A percentile compares a stretch with the other conserved stretches of the same genome.
Conservation (phyloP, 495 filamentous ascomycete species). For the Neurospora tetraspora region DNA sequence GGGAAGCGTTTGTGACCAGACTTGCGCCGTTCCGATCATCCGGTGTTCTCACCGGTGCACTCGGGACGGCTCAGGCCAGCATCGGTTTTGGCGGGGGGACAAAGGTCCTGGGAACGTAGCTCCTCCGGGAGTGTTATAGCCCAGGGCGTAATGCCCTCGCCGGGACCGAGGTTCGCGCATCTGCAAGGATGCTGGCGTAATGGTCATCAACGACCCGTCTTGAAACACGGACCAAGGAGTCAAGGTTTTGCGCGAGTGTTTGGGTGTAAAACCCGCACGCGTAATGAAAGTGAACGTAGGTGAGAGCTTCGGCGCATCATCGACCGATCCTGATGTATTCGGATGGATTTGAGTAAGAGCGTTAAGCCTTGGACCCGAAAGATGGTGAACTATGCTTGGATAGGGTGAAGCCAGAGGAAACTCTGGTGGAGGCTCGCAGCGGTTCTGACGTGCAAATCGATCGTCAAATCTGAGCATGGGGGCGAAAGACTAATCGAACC, state of each 20-base stretch:
- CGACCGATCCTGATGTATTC: conserved; percentile 65
- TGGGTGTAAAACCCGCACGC: conserved; percentile 58
- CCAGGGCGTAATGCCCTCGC: conserved; percentile 17
- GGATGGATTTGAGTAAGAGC: conserved; percentile 71
- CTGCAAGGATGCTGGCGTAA: conserved; percentile 54
- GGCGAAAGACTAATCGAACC: conserved; percentile 61
- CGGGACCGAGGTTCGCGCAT: conserved; percentile 19
- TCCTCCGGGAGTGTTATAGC: conserved; percentile 54
- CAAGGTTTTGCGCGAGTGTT: conserved; percentile 61
- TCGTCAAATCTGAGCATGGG: conserved; percentile 56
- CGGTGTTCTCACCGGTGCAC: conserved; percentile 46
- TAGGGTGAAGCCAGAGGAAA: conserved; percentile 72
- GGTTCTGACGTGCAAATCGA: conserved; percentile 70
- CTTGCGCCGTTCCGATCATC: conserved; percentile 44
- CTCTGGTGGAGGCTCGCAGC: conserved; percentile 63
- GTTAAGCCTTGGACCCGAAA: conserved; percentile 65
- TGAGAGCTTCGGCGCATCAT: conserved; percentile 49
- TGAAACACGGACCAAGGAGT: conserved; percentile 70
- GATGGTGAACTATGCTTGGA: conserved; percentile 60
- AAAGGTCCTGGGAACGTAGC: conserved; percentile 51
- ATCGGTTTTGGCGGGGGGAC: conserved; percentile 49
- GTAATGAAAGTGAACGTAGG: conserved; percentile 59
- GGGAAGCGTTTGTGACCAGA: conserved; percentile 61
- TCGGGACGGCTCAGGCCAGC: conserved; percentile 47
- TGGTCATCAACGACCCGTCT: conserved; percentile 53